Base-by-base conservation (phyloP, 1,284 basidiomycete species). In the Sanguinoderma infundibulare region DNA sequence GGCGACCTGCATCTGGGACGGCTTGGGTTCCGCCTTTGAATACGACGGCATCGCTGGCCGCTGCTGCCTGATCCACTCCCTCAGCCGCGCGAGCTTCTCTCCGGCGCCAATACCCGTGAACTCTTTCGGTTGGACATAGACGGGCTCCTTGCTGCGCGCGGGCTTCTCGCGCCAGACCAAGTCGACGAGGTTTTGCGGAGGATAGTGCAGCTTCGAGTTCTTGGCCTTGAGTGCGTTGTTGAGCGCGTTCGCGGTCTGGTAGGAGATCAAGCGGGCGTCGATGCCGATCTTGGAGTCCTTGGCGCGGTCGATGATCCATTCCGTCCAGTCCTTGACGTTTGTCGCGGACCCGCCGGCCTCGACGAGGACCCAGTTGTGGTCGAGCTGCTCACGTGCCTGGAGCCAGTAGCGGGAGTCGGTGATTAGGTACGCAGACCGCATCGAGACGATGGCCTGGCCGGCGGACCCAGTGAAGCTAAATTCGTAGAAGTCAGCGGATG, bases 371-470 rank as follows among this genome's bases (percentile, higher is more conserved):
- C 95, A 98, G 66, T 92, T 88, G 20, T 75, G 66, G 72, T 95
- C 92, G 17, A 95, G 76, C 72, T 96, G 87, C 12, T 87, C 80
- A 9, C 82, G 82, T 6, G 95, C 95, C 76, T 96, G 94, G 1
- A 90, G 73, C 90, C 94, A 97, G 74, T 98, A 98, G 30, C 95
- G 84, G 28, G 94, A 93, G 75, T 98, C 95, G 22, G 90, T 91
- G 66, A 96, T 83, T 30, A 98, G 81, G 67, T 91, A 90, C 3
- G 89, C 89, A 2, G 81, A 77, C 1, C 81, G 81, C 67, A 80
- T 79, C 0, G 91, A 89, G 24, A 97, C 78, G 46, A 98, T 81
- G 5, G 92, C 95, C 53, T 88, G 84, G 7, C 95, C 96, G 3
- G 91, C 89, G n/a, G 90, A 89, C 14, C 96, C 96, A 20, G 87